Conservation (phyloP, 2,329 filamentous ascomycete species). For the Talaromyces sp. region DNA sequence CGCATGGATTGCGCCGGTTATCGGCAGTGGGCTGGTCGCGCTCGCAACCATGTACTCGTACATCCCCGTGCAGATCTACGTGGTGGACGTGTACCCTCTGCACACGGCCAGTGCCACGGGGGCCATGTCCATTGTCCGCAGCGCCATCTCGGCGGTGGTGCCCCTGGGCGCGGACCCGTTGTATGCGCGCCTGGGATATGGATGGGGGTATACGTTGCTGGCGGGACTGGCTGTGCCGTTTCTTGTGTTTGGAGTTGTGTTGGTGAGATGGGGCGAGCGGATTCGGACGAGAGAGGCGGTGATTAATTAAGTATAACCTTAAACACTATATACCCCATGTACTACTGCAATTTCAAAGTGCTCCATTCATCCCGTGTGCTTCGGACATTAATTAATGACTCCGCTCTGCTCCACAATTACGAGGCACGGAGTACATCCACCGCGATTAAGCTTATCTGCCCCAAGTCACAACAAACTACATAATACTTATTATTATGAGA, state of each 20-base stretch:
- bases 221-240: constrained; percentile 2
- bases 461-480: too few species aligned
- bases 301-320: not conserved
- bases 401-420: too few species aligned
- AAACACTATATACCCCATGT: not conserved
- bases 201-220: constrained; percentile 1
- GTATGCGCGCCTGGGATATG: not conserved
- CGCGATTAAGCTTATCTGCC: too few species aligned
- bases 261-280: not conserved
- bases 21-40: constrained; percentile 20
- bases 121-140: not conserved
- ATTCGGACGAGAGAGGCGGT: not conserved
- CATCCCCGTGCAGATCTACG: constrained; percentile 31
- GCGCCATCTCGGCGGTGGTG: not conserved
- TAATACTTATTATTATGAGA: too few species aligned
- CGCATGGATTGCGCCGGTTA: constrained; percentile 28
- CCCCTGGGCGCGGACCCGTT: not conserved
- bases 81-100: constrained; percentile 31
- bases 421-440: too few species aligned
- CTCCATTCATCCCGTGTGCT: too few species aligned
- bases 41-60: constrained; percentile 27
- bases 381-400: too few species aligned
- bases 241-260: not conserved
- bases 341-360: too few species aligned
- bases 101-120: constrained; percentile 2